Conservation (phyloP, 176 grass and related monocot genomes). For the Rhynchospora tenuis region DNA sequence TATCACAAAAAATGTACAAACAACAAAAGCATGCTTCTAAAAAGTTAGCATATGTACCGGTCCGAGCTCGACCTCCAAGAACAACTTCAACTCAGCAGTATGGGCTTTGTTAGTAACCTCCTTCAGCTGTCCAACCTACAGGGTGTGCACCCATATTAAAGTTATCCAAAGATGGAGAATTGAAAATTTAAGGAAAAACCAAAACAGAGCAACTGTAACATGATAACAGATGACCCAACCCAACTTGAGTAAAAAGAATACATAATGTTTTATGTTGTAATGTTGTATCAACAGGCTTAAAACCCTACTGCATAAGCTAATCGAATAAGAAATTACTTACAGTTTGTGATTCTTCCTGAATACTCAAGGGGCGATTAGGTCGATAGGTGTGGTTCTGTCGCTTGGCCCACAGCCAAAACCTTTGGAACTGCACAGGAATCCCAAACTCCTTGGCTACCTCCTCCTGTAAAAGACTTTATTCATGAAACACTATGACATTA, state of each 20-base stretch:
- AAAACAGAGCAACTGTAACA: background rate
- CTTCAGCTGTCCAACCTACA: slow-evolving; percentile 83
- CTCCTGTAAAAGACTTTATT: slow-evolving; percentile 82
- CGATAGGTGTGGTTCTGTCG: slow-evolving; percentile 97
- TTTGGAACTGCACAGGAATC: slow-evolving; percentile 74
- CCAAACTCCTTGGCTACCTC: slow-evolving; percentile 93
- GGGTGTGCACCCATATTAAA: slow-evolving; percentile 21
- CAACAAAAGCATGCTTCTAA: background rate
- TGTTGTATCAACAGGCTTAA: background rate
- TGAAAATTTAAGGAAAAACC: background rate
- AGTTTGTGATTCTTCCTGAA: slow-evolving; percentile 72
- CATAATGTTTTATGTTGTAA: background rate
- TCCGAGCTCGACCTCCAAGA: slow-evolving; percentile 86
- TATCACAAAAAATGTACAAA: background rate
- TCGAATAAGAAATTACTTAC: slow-evolving; percentile 49
- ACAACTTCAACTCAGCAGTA: slow-evolving; percentile 74
- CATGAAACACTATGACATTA: slow-evolving; percentile 22
- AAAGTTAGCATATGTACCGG: slow-evolving; percentile 29
- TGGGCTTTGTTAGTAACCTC: slow-evolving; percentile 71
- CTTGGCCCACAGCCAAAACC: slow-evolving; percentile 99
- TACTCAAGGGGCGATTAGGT: slow-evolving; percentile 78
- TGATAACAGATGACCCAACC: background rate
- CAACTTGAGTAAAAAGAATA: background rate
- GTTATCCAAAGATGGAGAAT: background rate
- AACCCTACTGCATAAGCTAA: background rate